Percentiles rank a stretch among this genome's conserved stretches.
phyloP scores from a whole-genome alignment of 805 yeast species.

The Ogataea glucozyma region DNA sequence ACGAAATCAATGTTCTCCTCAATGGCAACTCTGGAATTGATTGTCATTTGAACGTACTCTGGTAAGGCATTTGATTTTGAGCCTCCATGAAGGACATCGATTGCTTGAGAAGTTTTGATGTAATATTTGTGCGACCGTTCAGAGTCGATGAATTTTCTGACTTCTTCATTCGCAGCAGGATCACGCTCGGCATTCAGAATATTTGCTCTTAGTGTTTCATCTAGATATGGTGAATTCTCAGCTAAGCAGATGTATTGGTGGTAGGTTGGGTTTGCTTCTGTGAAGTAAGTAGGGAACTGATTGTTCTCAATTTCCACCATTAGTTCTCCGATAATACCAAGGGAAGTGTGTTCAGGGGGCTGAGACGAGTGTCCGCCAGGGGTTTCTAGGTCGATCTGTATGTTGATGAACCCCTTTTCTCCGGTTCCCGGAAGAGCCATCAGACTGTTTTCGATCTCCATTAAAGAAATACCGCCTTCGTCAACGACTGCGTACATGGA shows the following conservation, averaged over 20 bases:
- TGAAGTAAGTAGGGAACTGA: conserved; percentile 50
- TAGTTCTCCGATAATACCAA: conserved; percentile 66
- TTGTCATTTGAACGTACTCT: conserved; percentile 50
- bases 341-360: conserved; percentile 79
- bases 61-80: conserved; percentile 74
- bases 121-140: conserved; percentile 37
- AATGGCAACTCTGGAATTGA: conserved; percentile 64
- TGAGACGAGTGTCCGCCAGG: conserved; percentile 80
- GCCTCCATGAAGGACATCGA: conserved; percentile 67
- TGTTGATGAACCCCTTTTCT: conserved; percentile 56
- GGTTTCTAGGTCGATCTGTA: conserved; percentile 49
- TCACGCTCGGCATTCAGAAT: conserved; percentile 40
- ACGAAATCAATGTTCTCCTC: conserved; percentile 51
- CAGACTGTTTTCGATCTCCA: conserved; percentile 43
- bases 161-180: conserved; percentile 36
- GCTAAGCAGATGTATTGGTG: conserved; percentile 58
- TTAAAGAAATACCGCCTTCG: conserved; percentile 57
- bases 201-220: conserved; percentile 26
- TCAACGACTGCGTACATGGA: conserved; percentile 64
- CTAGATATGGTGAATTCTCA: conserved; percentile 40
- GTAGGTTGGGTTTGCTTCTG: conserved; percentile 55
- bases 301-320: conserved; percentile 53
- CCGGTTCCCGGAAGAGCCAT: conserved; percentile 58
- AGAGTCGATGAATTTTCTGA: conserved; percentile 33
- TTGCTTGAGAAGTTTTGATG: conserved; percentile 62